Evolutionary conservation across 495 filamentous ascomycete species (phyloP), one percentile per base, ranked within the genome.

Genomic region (Pyrenula aspistea): DNA sequence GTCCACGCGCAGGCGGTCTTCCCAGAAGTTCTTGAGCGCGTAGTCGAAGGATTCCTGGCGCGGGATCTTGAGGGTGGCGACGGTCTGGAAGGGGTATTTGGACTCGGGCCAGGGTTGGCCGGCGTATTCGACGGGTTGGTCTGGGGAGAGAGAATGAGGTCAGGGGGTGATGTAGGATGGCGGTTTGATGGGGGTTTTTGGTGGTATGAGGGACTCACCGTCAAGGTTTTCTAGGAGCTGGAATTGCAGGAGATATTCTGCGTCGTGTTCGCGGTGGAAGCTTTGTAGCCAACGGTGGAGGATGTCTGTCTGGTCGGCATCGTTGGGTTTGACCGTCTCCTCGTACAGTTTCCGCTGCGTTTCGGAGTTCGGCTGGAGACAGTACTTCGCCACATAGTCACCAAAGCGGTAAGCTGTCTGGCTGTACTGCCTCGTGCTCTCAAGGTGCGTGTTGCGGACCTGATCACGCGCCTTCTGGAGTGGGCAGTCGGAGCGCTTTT

Each of bases 381-480:
- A 66, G 54, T 73, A 78, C 57, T 78, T 79, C 54, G 69, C 66
- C 3, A 77, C 68, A 42, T 76, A 77, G 48, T 77, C 67, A 51
- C 72, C 74, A 58, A 74, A 74, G 42, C 70, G 74, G 56, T 75
- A 78, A 10, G 75, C 72, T 23, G 67, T 68, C 55, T 79, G 77
- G 19, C 71, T 72, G 58, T 77, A 75, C 55, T 72, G 68, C n/a
- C 66, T 60, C 53, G 68, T 77, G 20, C 68, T 68, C 58, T 72
- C 68, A 12, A 78, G 62, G 59, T 71, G 67, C 1, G 63, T 70
- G 25, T 71, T 73, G 8, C 63, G 62, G 8, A 71, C 67, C 24
- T 64, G 58, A 56, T 75, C 69, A 15, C 67, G 61, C 15, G 62
- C 67, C 51, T 72, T 70, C 53, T 74, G 73, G 1, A 76, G 64